Base-by-base conservation (phyloP, 768 basidiomycete species). In the Epithele typhae region DNA sequence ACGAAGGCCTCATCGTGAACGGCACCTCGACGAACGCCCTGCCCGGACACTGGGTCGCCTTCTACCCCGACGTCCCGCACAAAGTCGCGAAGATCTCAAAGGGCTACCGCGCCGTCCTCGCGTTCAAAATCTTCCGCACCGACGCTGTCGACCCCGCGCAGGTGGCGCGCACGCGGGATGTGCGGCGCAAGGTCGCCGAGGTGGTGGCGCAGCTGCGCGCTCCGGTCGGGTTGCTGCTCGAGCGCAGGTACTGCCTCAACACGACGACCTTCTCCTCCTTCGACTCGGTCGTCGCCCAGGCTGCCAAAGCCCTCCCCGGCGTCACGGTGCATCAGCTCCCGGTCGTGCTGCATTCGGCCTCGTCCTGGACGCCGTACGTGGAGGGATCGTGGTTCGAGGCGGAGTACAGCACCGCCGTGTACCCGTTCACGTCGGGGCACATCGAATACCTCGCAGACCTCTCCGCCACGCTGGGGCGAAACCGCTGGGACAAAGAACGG, bases 11-110 rank as follows among this genome's bases (percentile, higher is more conserved):
- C 6, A 24, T 38, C 38, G 52, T 22, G 25, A 37, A 34, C 15
- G 33, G 42, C 9, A 2, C 24, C 22, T 19, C 30, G 6, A 25
- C 37, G 15, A 22, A 19, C 5, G 54, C 58, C 0, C 18, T 37
- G 3, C 21, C 40, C 1, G 55, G 56, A 1, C 36, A 27, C 12
- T 65, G 64, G 64, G 48, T 58, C 11, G 66, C 64, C 0, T 67
- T 67, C 53, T 61, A 63, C 48, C 62, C 66, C 3, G 66, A 65
- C 45, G 55, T 64, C 15, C 54, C 56, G 3, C 63, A 64, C 43
- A 9, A 32, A 6, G 56, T 65, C 18, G n/a, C 2, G n/a, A 4
- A 21, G 14, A 9, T 57, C 19, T n/a, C n/a, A n/a, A 11, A 3
- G 4, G 56, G 54, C 15, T 54, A 65, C 48, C 59, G 63, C 5